phyloP scores from a whole-genome alignment of 2,329 filamentous ascomycete genomes.

The Venturia aucupariae region DNA sequence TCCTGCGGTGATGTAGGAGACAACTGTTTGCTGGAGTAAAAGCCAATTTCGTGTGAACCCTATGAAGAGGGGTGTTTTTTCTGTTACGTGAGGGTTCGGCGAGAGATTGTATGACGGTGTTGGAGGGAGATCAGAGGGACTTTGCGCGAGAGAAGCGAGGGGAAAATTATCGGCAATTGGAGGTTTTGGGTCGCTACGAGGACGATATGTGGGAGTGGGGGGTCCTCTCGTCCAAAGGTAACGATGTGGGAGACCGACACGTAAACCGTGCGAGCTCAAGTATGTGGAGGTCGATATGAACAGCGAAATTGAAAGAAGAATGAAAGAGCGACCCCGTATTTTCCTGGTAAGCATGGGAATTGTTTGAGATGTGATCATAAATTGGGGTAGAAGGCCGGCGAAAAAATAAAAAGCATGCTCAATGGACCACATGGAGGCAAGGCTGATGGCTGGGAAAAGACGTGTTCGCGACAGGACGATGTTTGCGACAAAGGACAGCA shows the following conservation, averaged over 20 bases:
- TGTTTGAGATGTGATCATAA: neutral
- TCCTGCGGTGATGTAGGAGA: slow-evolving; percentile 49
- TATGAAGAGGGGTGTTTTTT: slow-evolving; percentile 43
- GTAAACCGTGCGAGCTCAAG: neutral
- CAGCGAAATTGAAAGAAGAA: neutral
- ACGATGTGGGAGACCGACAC: neutral
- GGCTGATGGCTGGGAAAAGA: neutral
- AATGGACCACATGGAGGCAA: neutral
- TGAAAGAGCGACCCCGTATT: neutral
- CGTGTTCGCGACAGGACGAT: neutral
- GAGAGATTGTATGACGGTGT: slow-evolving; percentile 8
- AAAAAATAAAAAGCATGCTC: neutral
- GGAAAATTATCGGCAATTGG: slow-evolving; percentile 14
- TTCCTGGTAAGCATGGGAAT: neutral
- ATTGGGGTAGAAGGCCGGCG: neutral
- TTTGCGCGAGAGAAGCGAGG: neutral
- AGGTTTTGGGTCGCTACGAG: neutral
- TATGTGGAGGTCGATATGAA: neutral
- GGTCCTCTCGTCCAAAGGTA: neutral
- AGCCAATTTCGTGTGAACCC: slow-evolving; percentile 50
- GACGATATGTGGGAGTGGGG: slow-evolving; percentile 11
- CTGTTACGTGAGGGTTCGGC: slow-evolving; percentile 9
- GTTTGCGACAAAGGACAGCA: neutral
- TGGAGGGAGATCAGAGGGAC: slow-evolving; percentile 5
- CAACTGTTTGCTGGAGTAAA: slow-evolving; percentile 46